Percentiles rank a stretch among this genome's conserved stretches.
Evolutionary conservation across 768 basidiomycete genomes (phyloP).

Genomic region (Lactarius pseudohatsudake): DNA sequence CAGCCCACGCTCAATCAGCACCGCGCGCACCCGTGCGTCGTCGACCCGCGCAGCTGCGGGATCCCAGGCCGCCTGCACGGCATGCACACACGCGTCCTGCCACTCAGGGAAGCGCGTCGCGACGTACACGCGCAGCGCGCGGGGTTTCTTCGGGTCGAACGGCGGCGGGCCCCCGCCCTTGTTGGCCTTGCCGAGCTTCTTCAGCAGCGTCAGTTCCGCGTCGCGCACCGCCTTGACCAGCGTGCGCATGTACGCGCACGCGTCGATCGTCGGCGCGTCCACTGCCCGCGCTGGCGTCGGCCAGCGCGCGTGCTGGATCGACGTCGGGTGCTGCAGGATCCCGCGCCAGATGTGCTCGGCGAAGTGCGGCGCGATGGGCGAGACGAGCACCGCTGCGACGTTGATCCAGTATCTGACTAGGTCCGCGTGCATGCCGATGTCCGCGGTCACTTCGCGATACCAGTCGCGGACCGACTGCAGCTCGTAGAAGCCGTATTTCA

Average conservation of each 20-base stretch:
- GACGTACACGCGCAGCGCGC: slow-evolving; percentile 86
- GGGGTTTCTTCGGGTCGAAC: slow-evolving; percentile 85
- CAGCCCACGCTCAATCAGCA: slow-evolving; percentile 67
- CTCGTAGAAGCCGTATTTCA: slow-evolving; percentile 96
- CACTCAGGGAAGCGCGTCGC: slow-evolving; percentile 90
- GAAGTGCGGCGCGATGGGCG: slow-evolving; percentile 91
- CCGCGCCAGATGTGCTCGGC: slow-evolving; percentile 86
- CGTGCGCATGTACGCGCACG: slow-evolving; percentile 81
- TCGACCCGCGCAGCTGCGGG: slow-evolving; percentile 66
- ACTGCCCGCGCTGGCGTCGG: slow-evolving; percentile 62
- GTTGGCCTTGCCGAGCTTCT: slow-evolving; percentile 78
- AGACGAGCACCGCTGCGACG: slow-evolving; percentile 71
- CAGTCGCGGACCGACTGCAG: slow-evolving; percentile 89
- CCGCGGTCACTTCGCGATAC: slow-evolving; percentile 91
- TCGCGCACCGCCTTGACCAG: slow-evolving; percentile 92
- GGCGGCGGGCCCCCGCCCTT: slow-evolving; percentile 51
- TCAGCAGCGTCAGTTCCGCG: slow-evolving; percentile 74
- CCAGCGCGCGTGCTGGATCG: slow-evolving; percentile 84
- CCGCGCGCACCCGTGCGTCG: slow-evolving; percentile 71
- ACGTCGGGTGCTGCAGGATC: slow-evolving; percentile 68
- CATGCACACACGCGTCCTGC: slow-evolving; percentile 82
- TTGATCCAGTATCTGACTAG: slow-evolving; percentile 86
- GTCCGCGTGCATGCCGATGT: slow-evolving; percentile 89
- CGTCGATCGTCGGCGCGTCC: slow-evolving; percentile 67
- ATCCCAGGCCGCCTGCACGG: slow-evolving; percentile 67